Percentiles rank a stretch among this genome's conserved stretches.
Conservation (phyloP, 768 basidiomycete genomes). For the Boletus pseudopeckii region DNA sequence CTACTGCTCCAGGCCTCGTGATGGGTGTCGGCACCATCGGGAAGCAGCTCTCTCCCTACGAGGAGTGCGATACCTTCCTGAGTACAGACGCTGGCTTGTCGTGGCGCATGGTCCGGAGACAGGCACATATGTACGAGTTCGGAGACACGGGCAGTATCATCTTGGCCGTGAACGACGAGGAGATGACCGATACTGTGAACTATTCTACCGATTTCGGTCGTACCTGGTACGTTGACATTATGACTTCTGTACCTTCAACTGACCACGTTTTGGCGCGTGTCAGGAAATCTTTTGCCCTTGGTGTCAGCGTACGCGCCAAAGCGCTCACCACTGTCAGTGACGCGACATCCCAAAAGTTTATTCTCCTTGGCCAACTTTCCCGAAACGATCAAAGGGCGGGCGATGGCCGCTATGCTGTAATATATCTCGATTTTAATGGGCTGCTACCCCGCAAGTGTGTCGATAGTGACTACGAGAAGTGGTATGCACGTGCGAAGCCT, state of each 20-base stretch:
- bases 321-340: slow-evolving; percentile 89
- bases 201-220: slow-evolving; percentile 84
- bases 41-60: slow-evolving; percentile 60
- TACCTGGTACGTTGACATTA: slow-evolving; percentile 64
- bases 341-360: slow-evolving; percentile 94
- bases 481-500: slow-evolving; percentile 72
- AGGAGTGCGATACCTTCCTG: slow-evolving; percentile 90
- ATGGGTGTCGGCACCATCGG: slow-evolving; percentile 98
- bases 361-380: slow-evolving; percentile 77
- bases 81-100: slow-evolving; percentile 85
- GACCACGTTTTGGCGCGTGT: neutral
- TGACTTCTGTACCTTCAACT: neutral
- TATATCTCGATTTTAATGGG: slow-evolving; percentile 81
- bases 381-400: slow-evolving; percentile 52
- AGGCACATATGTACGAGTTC: slow-evolving; percentile 94
- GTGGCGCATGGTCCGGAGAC: slow-evolving; percentile 73
- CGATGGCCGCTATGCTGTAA: slow-evolving; percentile 60
- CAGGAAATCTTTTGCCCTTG: slow-evolving; percentile 73
- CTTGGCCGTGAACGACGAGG: slow-evolving; percentile 84
- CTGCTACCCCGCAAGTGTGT: slow-evolving; percentile 67
- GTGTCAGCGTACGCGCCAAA: slow-evolving; percentile 64
- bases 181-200: slow-evolving; percentile 57
- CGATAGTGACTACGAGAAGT: slow-evolving; percentile 74
- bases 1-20: slow-evolving; percentile 88
- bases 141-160: slow-evolving; percentile 84